Evolutionary conservation across 306 rosid genomes (phyloP), one percentile per base, ranked within the genome.

Genomic region (Cucurbita argyrosperma): DNA sequence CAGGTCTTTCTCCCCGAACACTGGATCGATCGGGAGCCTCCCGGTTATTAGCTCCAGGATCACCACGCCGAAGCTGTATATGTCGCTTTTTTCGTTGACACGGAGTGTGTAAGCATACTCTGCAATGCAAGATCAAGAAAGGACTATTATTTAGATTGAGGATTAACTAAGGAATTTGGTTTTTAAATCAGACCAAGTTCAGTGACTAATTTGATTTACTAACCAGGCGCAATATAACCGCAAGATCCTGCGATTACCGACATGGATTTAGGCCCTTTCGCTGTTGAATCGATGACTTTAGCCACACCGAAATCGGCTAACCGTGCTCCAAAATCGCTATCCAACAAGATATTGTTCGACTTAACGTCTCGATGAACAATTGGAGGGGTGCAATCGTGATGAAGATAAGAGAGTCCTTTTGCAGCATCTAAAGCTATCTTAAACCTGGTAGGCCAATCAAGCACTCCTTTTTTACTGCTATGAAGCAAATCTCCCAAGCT

Each of bases 201-300:
- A 37, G 12, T 30, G 13, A 39, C 49, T 6, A 64, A 14, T 16
- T 68, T 21, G 12, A 23, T 15, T 15, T 0, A 50, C 81, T 79
- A 61, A 94, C 99, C 99, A 18, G 97, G 99, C 38, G 99, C 97
- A 6, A 95, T 95, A 39, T 95, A 95, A 70, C 99, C 99, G 4
- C 90, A 95, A 58, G 97, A 91, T 77, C 99, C 99, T 0, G 91
- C 96, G 54, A 95, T 94, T 76, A 77, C 84, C 5, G 99, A 88
- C 78, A 95, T 92, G 13, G 97, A 88, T 50, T 70, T 70, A 15
- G 74, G 74, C 4, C 74, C 74, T 83, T 87, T 95, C 21, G 87
- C 85, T 85, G 88, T 89, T 1, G 84, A 92, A 68, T 84, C 78
- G 89, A 95, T 88, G 88, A 83, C 90, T 75, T 83, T 89, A 0